These are phyloP conservation scores for Tetrastigma voinierianum DNA, from an alignment of 164 flowering plant genomes.

Conservation along the genomic window DNA sequence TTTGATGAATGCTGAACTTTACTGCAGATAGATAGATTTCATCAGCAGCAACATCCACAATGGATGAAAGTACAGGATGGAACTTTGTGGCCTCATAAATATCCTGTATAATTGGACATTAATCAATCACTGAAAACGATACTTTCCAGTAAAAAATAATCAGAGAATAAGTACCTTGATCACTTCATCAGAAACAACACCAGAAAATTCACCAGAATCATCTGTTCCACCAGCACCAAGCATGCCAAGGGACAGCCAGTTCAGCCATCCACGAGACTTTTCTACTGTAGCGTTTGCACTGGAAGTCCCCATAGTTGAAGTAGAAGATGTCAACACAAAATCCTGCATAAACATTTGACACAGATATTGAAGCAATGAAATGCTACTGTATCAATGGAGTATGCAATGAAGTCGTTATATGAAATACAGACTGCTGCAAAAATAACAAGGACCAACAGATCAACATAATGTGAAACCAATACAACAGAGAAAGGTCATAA, in stretches of 20 bases:
- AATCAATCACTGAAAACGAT: conserved; percentile 1
- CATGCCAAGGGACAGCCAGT: conserved; percentile 95
- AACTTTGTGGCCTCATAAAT: conserved; percentile 87
- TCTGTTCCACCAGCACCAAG: conserved; percentile 97
- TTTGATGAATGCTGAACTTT: conserved; percentile 47
- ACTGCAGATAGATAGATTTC: conserved; percentile 42
- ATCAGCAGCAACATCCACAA: conserved; percentile 37
- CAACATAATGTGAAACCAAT: background rate
- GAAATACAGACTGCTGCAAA: background rate
- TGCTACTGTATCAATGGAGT: background rate
- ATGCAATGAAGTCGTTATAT: background rate
- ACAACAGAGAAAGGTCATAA: too few relatives aligned
- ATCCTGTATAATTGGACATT: conserved; percentile 51
- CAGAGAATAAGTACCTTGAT: conserved; percentile 51
- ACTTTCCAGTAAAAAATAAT: background rate
- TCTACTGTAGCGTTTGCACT: conserved; percentile 25
- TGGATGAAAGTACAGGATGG: conserved; percentile 40
- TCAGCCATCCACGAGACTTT: conserved; percentile 87
- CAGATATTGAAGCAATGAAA: background rate
- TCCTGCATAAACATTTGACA: conserved; percentile 40
- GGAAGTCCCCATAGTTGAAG: conserved; percentile 20
- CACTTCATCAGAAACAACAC: conserved; percentile 89
- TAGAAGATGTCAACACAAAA: conserved; percentile 26
- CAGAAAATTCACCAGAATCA: conserved; percentile 87
- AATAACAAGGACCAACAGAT: background rate